Evolutionary conservation across 1,284 basidiomycete species (phyloP).

Genomic region (Fomitopsis palustris): DNA sequence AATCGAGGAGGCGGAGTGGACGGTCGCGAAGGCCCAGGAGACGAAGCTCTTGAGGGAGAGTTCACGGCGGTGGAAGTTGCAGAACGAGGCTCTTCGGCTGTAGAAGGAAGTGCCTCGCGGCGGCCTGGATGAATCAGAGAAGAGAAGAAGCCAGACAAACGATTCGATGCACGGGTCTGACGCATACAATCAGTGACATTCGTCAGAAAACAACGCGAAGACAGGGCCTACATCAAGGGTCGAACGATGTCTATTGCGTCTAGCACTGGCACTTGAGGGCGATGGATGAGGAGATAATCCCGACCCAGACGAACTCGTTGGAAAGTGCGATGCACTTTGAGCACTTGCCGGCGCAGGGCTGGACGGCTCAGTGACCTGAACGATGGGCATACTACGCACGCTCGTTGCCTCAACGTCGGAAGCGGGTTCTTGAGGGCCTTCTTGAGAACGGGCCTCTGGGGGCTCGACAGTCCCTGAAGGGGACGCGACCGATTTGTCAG

Average conservation of each 20-base stretch:
- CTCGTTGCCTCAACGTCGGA: conserved; percentile 44
- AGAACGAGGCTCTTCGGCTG: conserved; percentile 22
- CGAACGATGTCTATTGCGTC: conserved; percentile 22
- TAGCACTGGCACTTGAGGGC: conserved; percentile 13
- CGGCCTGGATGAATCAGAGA: conserved; percentile 60
- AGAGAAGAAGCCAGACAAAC: conserved; percentile 79
- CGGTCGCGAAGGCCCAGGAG: conserved; percentile 48
- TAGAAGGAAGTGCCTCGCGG: conserved; percentile 43
- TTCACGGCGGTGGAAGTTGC: conserved; percentile 21
- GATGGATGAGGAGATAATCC: conserved; percentile 17
- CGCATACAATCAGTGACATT: conserved; percentile 15
- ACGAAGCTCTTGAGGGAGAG: conserved; percentile 44
- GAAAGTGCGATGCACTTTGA: conserved; percentile 22
- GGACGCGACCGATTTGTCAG: conserved; percentile 32
- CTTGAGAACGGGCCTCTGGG: conserved; percentile 18
- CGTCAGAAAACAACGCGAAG: neutral
- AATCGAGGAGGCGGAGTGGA: conserved; percentile 67
- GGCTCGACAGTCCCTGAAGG: conserved; percentile 25
- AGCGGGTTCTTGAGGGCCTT: conserved; percentile 19
- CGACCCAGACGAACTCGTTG: conserved; percentile 12
- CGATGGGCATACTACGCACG: conserved; percentile 54
- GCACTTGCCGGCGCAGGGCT: conserved; percentile 25
- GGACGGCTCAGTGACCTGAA: conserved; percentile 43
- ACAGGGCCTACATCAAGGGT: conserved; percentile 23
- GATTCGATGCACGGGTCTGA: conserved; percentile 60